Evolutionary conservation across 75 land plant species (phyloP).

Genomic region (Larix kaempferi): DNA sequence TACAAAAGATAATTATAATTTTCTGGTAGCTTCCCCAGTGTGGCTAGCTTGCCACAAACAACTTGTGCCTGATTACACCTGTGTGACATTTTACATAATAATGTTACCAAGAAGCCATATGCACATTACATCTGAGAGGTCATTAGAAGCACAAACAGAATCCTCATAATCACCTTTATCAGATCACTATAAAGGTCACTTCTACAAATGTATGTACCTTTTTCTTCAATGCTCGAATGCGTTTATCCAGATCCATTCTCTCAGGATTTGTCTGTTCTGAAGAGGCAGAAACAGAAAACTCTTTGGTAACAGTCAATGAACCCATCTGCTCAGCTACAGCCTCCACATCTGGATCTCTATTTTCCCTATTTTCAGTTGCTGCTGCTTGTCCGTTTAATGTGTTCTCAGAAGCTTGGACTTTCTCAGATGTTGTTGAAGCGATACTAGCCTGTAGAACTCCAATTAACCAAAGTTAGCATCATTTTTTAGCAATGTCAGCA

Average conservation of each 20-base stretch:
- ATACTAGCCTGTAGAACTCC: background rate
- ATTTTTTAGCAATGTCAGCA: too few relatives aligned
- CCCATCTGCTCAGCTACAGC: conserved; percentile 1
- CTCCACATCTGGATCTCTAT: background rate
- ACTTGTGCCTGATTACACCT: background rate
- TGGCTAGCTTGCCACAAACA: background rate
- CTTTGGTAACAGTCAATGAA: conserved; percentile 10
- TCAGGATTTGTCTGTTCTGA: background rate
- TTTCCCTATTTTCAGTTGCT: conserved; percentile 4
- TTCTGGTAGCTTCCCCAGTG: background rate
- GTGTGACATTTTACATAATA: background rate
- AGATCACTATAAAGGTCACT: background rate
- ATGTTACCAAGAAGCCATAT: background rate
- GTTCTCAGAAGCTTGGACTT: background rate
- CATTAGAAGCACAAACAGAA: background rate
- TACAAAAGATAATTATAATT: background rate
- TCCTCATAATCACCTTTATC: background rate
- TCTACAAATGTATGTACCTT: conserved; percentile 17
- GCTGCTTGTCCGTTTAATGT: conserved; percentile 3
- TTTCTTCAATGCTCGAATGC: conserved; percentile 32
- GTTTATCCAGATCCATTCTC: conserved; percentile 25
- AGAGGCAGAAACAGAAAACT: background rate
- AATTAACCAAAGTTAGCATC: too few relatives aligned
- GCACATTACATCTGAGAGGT: background rate
- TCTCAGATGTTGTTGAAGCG: conserved; percentile 4